Base-by-base conservation (phyloP, 2,329 filamentous ascomycete genomes). In the Sarocladiaceae sp. region DNA sequence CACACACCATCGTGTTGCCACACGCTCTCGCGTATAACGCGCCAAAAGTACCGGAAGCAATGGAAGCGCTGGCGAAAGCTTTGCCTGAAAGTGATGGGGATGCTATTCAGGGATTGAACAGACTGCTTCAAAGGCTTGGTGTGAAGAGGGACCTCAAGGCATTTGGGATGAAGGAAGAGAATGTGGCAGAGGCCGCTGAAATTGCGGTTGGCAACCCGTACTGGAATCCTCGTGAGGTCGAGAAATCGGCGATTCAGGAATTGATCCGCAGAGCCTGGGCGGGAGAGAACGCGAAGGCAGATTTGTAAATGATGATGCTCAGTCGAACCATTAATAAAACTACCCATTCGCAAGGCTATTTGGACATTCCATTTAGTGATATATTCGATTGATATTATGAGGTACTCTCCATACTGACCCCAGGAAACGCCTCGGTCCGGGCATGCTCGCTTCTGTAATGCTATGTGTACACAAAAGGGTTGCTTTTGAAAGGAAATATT, bases 11-110 rank as follows among this genome's bases (percentile, higher is more conserved):
- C 28, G 74, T 86, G 1, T 68, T 86, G 7, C 82, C 83, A 0
- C 83, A 86, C 59, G 79, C 80, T 0, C 66, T 86, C 2, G 78
- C 82, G 2, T 87, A 85, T 61, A 85, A 85, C 56, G 77, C 79
- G 0, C 78, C 80, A 0, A 68, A 66, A 0, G 73, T 83, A 2
- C 76, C 79, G 0, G 70, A 74, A 2, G 72, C 71, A 0, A 79
- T 84, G 74, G 66, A 66, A 48, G 71, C 71, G 55, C 61, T 86
- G 25, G 80, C 79, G 0, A 71, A 71, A 2, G 76, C 66, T 2
- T 61, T 86, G 10, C 81, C 81, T 0, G 79, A 68, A 2, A 80
- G 77, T 56, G 67, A 83, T 23, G 80, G 80, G 1, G 79, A 84
- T 63, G 79, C 81, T 1, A 74, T 81, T 18, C 66, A 70, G 20